Evolutionary conservation across 257 asterid species (phyloP), one percentile per base, ranked within the genome.

Genomic region (Solanum sejunctum): DNA sequence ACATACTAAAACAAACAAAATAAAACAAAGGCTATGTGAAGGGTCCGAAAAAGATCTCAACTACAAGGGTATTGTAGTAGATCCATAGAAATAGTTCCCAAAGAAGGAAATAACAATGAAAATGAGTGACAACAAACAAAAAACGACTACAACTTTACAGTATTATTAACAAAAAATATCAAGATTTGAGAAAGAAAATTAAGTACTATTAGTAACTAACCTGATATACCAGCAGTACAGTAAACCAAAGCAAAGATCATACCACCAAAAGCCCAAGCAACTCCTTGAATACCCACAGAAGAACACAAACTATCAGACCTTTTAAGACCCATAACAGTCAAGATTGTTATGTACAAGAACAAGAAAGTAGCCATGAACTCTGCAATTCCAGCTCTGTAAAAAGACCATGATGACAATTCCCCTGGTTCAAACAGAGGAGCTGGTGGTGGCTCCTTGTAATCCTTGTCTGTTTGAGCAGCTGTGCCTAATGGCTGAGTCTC

Each of bases 341-440:
- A 70, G 78, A 90, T 83, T 1, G 91, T 88, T 41, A 90, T 90
- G 84, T 90, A 90, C 45, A 90, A 83, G 71, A 90, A 90, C 86
- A 90, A 79, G 89, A 93, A 92, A 32, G 95, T 93, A 28, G 93
- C 97, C 84, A 93, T 85, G 79, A 93, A 93, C 78, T 93, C 96
- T 0, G 96, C 96, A 54, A 93, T 91, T 12, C 96, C 93, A 83
- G 96, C 96, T 58, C 96, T 88, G 92, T 93, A 93, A 60, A 93
- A 93, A 2, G 97, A 93, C 97, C 95, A 93, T 83, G 97, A 93
- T 8, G 88, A 82, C 85, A 93, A 83, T 83, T 93, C 97, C 1
- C 92, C 95, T 2, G 91, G 97, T 85, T 93, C 97, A 81, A 92
- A 93, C 45, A 93, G 67, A 0, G 94, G 95, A 13, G 93, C 94